Evolutionary conservation across 179 eudicot species (phyloP).

Genomic region (Actinidia polygama): DNA sequence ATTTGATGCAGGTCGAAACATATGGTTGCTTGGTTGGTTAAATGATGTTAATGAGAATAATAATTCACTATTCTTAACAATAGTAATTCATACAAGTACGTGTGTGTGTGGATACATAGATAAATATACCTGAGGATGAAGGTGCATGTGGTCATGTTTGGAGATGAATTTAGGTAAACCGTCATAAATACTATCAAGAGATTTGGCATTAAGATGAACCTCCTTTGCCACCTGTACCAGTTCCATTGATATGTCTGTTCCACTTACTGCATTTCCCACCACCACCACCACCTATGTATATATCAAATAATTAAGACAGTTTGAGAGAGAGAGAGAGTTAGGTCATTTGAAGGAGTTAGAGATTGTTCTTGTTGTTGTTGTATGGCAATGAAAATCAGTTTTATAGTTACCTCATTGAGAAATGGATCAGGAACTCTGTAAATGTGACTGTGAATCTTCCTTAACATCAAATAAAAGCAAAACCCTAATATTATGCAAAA

Average conservation of each 20-base stretch:
- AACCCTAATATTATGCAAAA: background rate
- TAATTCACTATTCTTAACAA: too few relatives aligned
- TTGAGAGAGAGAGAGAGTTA: background rate
- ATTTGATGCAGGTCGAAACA: background rate
- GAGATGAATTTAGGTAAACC: constrained; percentile 72
- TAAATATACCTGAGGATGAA: constrained; percentile 69
- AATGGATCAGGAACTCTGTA: constrained; percentile 73
- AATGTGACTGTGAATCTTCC: constrained; percentile 81
- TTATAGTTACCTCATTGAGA: constrained; percentile 53
- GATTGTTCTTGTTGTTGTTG: background rate
- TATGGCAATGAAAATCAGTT: background rate
- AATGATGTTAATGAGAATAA: too few relatives aligned
- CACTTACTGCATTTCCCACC: constrained; percentile 76
- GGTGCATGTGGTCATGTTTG: constrained; percentile 56
- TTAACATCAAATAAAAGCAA: constrained; percentile 22
- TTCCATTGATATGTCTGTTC: constrained; percentile 81
- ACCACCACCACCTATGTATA: constrained; percentile 68
- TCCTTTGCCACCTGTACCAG: constrained; percentile 72
- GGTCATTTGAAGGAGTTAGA: background rate
- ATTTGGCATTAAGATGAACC: constrained; percentile 64
- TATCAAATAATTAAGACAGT: background rate
- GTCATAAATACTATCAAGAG: constrained; percentile 49
- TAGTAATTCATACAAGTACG: too few relatives aligned
- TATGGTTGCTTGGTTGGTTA: background rate
- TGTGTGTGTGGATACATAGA: too few relatives aligned